phyloP scores from a whole-genome alignment of 805 yeast species.

The Zygosaccharomyces pseudorouxii region DNA sequence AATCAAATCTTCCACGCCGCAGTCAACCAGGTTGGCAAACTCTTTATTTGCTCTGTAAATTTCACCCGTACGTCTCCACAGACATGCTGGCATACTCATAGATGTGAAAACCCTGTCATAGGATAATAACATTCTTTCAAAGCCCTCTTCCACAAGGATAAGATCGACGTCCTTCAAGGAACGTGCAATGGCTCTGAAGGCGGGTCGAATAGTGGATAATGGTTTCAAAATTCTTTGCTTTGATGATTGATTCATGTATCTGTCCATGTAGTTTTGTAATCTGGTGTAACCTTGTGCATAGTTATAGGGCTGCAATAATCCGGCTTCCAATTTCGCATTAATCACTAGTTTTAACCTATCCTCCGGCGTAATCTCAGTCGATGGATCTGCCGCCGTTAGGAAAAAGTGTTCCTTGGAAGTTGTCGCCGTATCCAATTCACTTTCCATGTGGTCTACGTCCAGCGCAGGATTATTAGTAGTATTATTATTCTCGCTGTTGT shows the following conservation, averaged over 20 bases:
- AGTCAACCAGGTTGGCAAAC: conserved; percentile 89
- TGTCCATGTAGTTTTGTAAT: conserved; percentile 85
- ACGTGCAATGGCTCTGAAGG: conserved; percentile 87
- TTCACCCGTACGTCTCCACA: conserved; percentile 97
- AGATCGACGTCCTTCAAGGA: conserved; percentile 87
- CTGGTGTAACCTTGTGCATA: conserved; percentile 92
- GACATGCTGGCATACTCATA: conserved; percentile 96
- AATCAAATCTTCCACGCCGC: conserved; percentile 80
- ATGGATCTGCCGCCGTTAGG: conserved; percentile 94
- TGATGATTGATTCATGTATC: conserved; percentile 79
- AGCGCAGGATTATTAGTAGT: neutral
- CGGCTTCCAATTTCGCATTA: conserved; percentile 91
- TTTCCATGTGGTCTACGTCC: neutral
- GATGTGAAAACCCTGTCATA: conserved; percentile 94
- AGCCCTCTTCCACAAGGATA: conserved; percentile 87
- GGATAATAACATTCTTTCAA: conserved; percentile 88
- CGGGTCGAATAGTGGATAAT: conserved; percentile 79
- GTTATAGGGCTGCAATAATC: conserved; percentile 84
- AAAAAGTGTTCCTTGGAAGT: conserved; percentile 91
- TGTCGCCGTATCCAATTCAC: conserved; percentile 37
- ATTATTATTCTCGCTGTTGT: conserved; percentile 1
- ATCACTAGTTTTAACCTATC: conserved; percentile 90
- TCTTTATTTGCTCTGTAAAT: conserved; percentile 93
- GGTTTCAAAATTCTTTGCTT: conserved; percentile 85
- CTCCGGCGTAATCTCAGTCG: conserved; percentile 89